Base-by-base conservation (phyloP, 2,329 filamentous ascomycete species). In the Botrytis galanthina region DNA sequence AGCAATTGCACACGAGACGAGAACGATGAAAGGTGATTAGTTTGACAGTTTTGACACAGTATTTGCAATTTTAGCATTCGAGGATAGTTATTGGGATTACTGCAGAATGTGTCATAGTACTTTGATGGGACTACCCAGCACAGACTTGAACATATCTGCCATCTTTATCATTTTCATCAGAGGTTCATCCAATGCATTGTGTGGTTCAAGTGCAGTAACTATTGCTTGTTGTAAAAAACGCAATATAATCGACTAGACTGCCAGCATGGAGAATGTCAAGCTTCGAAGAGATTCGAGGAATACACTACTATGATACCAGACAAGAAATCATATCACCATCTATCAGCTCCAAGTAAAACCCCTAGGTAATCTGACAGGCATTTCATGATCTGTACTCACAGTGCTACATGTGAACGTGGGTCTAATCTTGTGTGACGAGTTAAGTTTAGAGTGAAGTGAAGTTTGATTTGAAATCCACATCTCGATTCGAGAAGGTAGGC, bases 41-140 rank as follows among this genome's bases (percentile, higher is more conserved):
- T 42, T n/a, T 20, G 26, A 32, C 66, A 42, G n/a, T 69, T 68
- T 32, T 57, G 66, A 69, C 37, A 57, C 66, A 69, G 66, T 69
- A 26, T 42, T 9, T 69, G 66, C 35, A 69, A 69, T 69, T 8
- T 42, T 57, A 69, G 66, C 37, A 69, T 42, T 44, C 26, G 48
- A 68, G 48, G 48, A 69, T 44, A 48, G 48, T 44, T 57, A 32
- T 69, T 42, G 35, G 26, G 22, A 42, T 69, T 69, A 44, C 29
- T 57, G 37, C 66, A 57, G 48, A 37, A 69, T 57, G 57, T 69
- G 35, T 10, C 10, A 69, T 57, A 57, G n/a, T 57, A 57, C 66
- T 44, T 69, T 39, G 18, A 29, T 69, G 66, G 48, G 37, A 57
- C 66, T 69, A 29, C 66, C 37, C 37, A 57, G 66, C 35, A 57